Percentiles rank a stretch among this genome's conserved stretches.
Conservation (phyloP, 2,329 filamentous ascomycete species). For the Beauveria sp. region DNA sequence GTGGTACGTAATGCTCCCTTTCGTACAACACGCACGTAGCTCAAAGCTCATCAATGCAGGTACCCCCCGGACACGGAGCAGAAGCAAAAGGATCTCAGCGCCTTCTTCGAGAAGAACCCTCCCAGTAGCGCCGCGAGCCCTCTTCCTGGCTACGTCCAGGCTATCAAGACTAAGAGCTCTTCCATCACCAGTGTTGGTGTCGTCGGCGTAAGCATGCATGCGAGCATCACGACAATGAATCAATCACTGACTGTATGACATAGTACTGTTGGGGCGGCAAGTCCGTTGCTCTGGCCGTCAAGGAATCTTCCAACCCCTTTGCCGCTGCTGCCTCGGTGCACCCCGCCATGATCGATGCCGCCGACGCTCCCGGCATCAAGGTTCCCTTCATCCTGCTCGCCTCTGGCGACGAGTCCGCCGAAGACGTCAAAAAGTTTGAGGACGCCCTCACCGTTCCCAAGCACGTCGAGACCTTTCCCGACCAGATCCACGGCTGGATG, state of each 20-base stretch:
- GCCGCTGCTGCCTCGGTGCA: slow-evolving; percentile 44
- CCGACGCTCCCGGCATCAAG: slow-evolving; percentile 52
- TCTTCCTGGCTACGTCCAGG: slow-evolving; percentile 48
- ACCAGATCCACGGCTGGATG: slow-evolving; percentile 71
- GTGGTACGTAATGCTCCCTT: slow-evolving; percentile 27
- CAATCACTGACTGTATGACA: slow-evolving; percentile 6
- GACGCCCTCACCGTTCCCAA: slow-evolving; percentile 45
- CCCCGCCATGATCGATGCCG: slow-evolving; percentile 56
- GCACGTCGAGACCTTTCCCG: slow-evolving; percentile 57
- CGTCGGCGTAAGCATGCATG: slow-evolving; percentile 43
- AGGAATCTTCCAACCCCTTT: slow-evolving; percentile 47
- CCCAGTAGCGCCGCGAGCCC: slow-evolving; percentile 39
- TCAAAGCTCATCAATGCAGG: slow-evolving; percentile 23
- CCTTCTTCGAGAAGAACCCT: slow-evolving; percentile 49
- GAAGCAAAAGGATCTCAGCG: slow-evolving; percentile 50
- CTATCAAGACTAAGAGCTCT: slow-evolving; percentile 44
- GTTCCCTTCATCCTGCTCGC: slow-evolving; percentile 57
- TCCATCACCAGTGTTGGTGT: slow-evolving; percentile 52
- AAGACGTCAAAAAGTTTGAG: slow-evolving; percentile 49
- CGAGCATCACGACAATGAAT: background rate
- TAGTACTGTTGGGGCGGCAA: slow-evolving; percentile 67
- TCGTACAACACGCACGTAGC: background rate
- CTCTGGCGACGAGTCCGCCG: slow-evolving; percentile 54
- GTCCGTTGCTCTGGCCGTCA: slow-evolving; percentile 46
- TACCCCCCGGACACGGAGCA: slow-evolving; percentile 58